Conservation (phyloP, 2,329 filamentous ascomycete species). For the Cladosporium sp. region DNA sequence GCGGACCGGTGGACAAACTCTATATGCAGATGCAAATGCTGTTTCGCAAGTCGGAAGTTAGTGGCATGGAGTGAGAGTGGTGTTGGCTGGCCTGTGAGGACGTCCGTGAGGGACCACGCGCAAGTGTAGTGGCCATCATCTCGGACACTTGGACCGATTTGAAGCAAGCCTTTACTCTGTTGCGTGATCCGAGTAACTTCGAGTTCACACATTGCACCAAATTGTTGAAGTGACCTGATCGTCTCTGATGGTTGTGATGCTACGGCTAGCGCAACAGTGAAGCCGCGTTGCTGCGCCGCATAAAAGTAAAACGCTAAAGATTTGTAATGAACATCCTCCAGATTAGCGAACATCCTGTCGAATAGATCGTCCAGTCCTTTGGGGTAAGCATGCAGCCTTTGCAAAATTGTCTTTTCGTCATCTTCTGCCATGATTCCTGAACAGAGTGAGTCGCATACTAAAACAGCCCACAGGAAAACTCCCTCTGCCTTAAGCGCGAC, state of each 20-base stretch:
- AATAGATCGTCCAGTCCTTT: conserved; percentile 1
- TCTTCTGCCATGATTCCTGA: not conserved
- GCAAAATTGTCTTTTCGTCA: not conserved
- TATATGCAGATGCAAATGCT: not conserved
- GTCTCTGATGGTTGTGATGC: not conserved
- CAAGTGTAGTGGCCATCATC: no score
- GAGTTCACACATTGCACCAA: not conserved
- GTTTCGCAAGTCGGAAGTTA: no score
- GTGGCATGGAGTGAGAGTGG: not conserved
- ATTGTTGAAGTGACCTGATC: not conserved
- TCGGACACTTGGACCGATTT: not conserved
- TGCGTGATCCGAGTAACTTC: not conserved
- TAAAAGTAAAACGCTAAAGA: conserved; percentile 4
- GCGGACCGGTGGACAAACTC: conserved; percentile 1
- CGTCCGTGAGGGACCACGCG: not conserved
- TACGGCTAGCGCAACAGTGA: not conserved
- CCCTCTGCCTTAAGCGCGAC: not conserved
- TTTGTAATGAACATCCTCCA: not conserved
- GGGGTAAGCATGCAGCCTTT: not conserved
- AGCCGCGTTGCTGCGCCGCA: not conserved
- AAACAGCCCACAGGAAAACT: conserved; percentile 6
- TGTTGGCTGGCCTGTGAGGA: not conserved
- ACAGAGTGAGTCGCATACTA: not conserved
- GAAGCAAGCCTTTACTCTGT: conserved; percentile 6
- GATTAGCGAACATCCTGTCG: not conserved